Base-by-base conservation (phyloP, 768 basidiomycete species). In the Pulveroboletus sp. region DNA sequence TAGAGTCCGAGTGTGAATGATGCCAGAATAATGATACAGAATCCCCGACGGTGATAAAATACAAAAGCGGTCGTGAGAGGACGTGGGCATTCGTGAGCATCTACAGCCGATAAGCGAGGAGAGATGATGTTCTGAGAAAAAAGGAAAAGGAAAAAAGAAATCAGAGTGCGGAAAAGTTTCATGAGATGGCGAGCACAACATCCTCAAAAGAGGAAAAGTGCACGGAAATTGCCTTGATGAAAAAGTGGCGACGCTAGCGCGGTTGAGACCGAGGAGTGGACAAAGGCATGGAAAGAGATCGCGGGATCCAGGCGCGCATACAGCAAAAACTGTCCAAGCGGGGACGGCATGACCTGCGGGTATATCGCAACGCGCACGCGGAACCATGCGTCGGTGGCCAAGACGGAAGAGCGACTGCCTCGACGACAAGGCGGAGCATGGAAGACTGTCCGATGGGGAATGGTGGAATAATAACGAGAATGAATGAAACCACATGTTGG, bases 11-110 rank as follows among this genome's bases (percentile, higher is more conserved):
- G 45, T 52, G 60, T 40, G 60, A n/a, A 57, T 53, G 53, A 67
- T 69, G 66, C n/a, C 66, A 37, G 51, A 57, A 69, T 67, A 69
- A 68, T 56, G 63, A 67, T 69, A 69, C 67, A 69, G 39, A 50
- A 51, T 46, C 51, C 50, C 51, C 47, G 38, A 49, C 52, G 60
- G 48, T 24, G 53, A 63, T 69, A 65, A 48, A 57, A 67, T 64
- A 66, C 62, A 66, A 24, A n/a, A 37, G 40, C 27, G 29, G 44
- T 59, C 67, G 49, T 69, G 47, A 65, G 38, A 43, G 42, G 53
- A n/a, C 66, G 58, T 66, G 47, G 46, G 57, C 40, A 24, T 46
- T 66, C 61, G 66, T 69, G 14, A 47, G 37, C 53, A 34, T 59
- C 57, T 61, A 52, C 47, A 53, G 17, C 45, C 41, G 24, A 40